Evolutionary conservation across 2,329 filamentous ascomycete genomes (phyloP).

Genomic region (Curvularia spicifera): DNA sequence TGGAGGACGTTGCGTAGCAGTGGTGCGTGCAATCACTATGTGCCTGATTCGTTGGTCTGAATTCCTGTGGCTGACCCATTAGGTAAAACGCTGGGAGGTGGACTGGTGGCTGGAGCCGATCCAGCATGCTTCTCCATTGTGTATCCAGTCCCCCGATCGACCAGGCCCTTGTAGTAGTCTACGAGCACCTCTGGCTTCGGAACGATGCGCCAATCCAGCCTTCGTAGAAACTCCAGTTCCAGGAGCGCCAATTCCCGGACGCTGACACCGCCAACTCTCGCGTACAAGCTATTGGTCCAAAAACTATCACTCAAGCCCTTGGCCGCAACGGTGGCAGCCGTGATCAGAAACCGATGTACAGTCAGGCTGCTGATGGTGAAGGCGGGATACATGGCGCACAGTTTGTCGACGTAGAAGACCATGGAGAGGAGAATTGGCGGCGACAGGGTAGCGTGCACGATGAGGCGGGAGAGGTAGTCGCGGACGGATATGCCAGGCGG

Average conservation of each 20-base stretch:
- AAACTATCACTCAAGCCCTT: constrained; percentile 97
- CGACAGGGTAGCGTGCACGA: constrained; percentile 90
- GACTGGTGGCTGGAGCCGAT: constrained; percentile 22
- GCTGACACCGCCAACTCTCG: constrained; percentile 89
- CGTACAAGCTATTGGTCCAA: constrained; percentile 98
- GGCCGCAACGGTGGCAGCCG: constrained; percentile 90
- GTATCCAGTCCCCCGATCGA: constrained; percentile 70
- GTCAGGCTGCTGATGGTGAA: constrained; percentile 97
- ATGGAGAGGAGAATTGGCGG: constrained; percentile 95
- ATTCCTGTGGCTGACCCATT: constrained; percentile 32
- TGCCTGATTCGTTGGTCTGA: constrained; percentile 29
- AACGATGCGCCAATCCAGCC: constrained; percentile 96
- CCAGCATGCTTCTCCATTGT: constrained; percentile 52
- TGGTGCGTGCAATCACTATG: constrained; percentile 17
- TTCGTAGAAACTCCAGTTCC: constrained; percentile 90
- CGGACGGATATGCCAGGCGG: constrained; percentile 91
- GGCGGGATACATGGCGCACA: constrained; percentile 89
- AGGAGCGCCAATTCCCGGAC: constrained; percentile 87
- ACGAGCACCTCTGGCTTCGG: constrained; percentile 92
- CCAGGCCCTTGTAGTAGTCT: constrained; percentile 88
- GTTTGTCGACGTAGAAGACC: constrained; percentile 97
- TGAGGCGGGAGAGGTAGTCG: constrained; percentile 91
- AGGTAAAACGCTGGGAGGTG: constrained; percentile 18
- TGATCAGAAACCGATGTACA: constrained; percentile 96
- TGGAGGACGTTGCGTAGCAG: constrained; percentile 9